Percentiles rank a stretch among this genome's conserved stretches.
Evolutionary conservation across 2,329 filamentous ascomycete species (phyloP).

Genomic region (Colletotrichum sp.): DNA sequence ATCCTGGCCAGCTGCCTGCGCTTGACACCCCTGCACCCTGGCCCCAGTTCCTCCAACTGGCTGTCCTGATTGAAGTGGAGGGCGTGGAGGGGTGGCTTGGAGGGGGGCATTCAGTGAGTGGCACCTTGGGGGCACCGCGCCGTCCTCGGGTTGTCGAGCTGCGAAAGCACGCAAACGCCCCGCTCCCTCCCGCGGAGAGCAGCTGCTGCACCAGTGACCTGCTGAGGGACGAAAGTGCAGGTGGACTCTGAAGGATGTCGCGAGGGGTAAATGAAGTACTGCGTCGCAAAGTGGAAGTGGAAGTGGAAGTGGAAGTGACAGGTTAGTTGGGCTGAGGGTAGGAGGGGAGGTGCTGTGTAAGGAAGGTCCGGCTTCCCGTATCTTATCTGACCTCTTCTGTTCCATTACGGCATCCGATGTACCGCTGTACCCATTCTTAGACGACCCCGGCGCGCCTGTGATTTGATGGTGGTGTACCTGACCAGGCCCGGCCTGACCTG

Average conservation of each 20-base stretch:
- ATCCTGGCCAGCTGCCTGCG: neutral
- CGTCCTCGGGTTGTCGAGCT: constrained; percentile 1
- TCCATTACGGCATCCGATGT: neutral
- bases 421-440: neutral
- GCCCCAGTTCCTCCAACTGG: constrained; percentile 10
- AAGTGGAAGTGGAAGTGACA: neutral
- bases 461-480: neutral
- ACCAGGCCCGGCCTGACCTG: neutral
- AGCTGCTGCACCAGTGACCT: neutral
- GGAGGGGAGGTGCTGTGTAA: neutral
- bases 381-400: neutral
- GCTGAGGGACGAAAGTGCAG: neutral
- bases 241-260: neutral
- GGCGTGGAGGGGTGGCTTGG: constrained; percentile 16
- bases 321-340: neutral
- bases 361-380: constrained; percentile 13
- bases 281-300: neutral
- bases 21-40: constrained; percentile 1
- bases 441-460: neutral
- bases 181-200: neutral
- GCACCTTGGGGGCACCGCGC: neutral
- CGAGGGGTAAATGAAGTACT: neutral
- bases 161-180: constrained; percentile 7
- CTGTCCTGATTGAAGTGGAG: neutral
- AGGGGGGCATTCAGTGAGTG: neutral